These are phyloP conservation scores for Yamadazyma atlantica DNA, from an alignment of 1,139 yeast species.

Conservation along the genomic window DNA sequence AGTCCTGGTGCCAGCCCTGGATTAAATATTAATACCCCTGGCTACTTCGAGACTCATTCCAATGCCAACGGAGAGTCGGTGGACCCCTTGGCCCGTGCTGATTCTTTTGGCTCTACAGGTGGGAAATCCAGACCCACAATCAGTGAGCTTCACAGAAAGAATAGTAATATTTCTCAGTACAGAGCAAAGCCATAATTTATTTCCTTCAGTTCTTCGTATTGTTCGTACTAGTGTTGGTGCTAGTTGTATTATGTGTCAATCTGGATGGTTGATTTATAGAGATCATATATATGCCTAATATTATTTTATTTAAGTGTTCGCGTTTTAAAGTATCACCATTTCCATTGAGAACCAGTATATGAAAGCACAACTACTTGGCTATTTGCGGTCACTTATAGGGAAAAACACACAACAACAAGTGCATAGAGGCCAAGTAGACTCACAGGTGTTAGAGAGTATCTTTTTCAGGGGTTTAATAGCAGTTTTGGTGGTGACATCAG, in stretches of 20 bases:
- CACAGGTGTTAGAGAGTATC: neutral
- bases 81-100: constrained; percentile 4
- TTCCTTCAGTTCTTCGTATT: neutral
- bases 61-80: neutral
- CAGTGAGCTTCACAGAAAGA: constrained; percentile 19
- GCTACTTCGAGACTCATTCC: neutral
- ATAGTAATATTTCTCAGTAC: constrained; percentile 14
- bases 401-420: neutral
- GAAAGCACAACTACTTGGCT: neutral
- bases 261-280: no score
- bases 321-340: no score
- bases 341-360: neutral
- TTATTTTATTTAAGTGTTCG: no score
- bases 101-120: constrained; percentile 2
- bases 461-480: neutral
- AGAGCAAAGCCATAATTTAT: constrained; percentile 3
- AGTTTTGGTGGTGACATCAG: neutral
- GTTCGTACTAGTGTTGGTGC: neutral
- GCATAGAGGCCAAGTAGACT: neutral
- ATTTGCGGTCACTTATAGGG: neutral
- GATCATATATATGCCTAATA: neutral
- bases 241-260: neutral
- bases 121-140: constrained; percentile 6
- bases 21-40: neutral
- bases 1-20: constrained; percentile 2